These are phyloP conservation scores for Pelargonium citronellum DNA, from an alignment of 441 rosid genomes.

Conservation along the genomic window DNA sequence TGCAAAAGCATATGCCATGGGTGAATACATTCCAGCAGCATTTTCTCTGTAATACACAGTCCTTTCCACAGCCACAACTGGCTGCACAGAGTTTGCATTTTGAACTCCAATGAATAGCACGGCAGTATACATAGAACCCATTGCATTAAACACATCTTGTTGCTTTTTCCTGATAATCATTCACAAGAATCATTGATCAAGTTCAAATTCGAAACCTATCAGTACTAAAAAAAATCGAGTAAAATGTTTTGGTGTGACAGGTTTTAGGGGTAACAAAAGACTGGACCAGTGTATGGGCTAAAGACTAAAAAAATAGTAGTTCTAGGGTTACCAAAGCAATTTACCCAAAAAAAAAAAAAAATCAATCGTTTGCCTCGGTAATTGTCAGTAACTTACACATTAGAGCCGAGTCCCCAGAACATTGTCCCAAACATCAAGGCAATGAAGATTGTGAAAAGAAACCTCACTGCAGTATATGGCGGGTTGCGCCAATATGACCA, in stretches of 20 bases:
- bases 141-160: constrained; percentile 66
- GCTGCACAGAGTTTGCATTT: constrained; percentile 55
- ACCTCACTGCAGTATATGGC: constrained; percentile 63
- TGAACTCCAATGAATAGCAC: constrained; percentile 66
- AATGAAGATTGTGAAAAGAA: constrained; percentile 51
- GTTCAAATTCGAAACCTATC: neutral
- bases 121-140: constrained; percentile 91
- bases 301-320: too few relatives aligned
- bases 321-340: too few relatives aligned
- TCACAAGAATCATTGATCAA: neutral
- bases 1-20: constrained; percentile 61
- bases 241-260: too few relatives aligned
- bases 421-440: constrained; percentile 64
- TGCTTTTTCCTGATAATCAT: constrained; percentile 28
- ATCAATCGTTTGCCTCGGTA: too few relatives aligned
- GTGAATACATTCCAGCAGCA: constrained; percentile 87
- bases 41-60: constrained; percentile 29
- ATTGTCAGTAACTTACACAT: constrained; percentile 36
- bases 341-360: too few relatives aligned
- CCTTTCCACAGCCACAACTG: constrained; percentile 67
- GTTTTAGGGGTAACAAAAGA: too few relatives aligned
- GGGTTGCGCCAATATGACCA: constrained; percentile 89
- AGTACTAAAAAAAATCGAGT: too few relatives aligned
- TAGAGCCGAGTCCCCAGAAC: constrained; percentile 70
- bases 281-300: too few relatives aligned